Evolutionary conservation across 1,284 basidiomycete species (phyloP), one percentile per base, ranked within the genome.

Genomic region (Pseudozyma sp.): DNA sequence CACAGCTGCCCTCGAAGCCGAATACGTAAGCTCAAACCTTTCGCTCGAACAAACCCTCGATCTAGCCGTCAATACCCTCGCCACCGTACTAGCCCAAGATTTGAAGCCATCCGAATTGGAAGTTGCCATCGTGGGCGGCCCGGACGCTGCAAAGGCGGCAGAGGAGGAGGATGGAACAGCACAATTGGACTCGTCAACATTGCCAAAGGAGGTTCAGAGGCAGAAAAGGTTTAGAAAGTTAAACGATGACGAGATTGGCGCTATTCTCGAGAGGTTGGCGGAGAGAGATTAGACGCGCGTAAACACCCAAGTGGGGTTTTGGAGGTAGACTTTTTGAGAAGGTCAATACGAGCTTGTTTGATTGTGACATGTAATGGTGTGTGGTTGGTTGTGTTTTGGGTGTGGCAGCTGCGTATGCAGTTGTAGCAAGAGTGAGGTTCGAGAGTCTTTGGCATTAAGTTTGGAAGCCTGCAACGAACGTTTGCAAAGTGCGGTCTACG

Each of bases 41-140:
- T 56, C 55, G 11, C 55, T 68, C 18, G 76, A 85, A 35, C 82
- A 80, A 11, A 79, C 78, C 9, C 67, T 84, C 21, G 84, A 98
- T 92, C 90, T 97, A 86, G 96, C 96, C 0, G 95, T 99, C 68
- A 94, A 96, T 86, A 92, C 92, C 14, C 92, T 99, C 86, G 93
- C 93, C 39, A 94, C 91, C 92, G 98, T 61, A 91, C 95, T 85
- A 8, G 92, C 94, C 36, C 97, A 95, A 21, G 97, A 99, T 85
- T 95, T 95, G 88, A 98, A 98, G 84, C 83, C 86, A 16, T 78
- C 75, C 18, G 88, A 89, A 78, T 86, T 89, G 52, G 88, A 89
- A 79, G 85, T 89, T 51, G 88, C 87, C 14, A 85, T 89, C 40
- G 82, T 85, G 1, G 81, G 82, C 34, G 81, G 82, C 3, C 76